phyloP scores from a whole-genome alignment of 257 asterid species.

The Capsicum chinense region DNA sequence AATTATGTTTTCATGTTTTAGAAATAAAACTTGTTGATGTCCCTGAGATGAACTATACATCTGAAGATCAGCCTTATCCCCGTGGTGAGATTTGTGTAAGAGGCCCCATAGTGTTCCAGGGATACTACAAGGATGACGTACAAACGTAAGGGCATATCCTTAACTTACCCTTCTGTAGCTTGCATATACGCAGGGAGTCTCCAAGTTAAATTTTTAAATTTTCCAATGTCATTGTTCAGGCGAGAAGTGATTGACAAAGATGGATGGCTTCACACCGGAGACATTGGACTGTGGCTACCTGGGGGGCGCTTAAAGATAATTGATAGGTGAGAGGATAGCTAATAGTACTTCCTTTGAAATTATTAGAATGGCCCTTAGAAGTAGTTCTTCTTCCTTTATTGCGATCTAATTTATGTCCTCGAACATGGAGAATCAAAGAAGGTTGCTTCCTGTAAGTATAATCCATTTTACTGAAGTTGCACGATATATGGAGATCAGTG shows the following conservation, averaged over 20 bases:
- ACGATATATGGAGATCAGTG: neutral
- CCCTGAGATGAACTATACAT: conserved; percentile 94
- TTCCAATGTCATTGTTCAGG: conserved; percentile 48
- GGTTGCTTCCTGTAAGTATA: neutral
- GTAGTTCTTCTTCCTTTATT: neutral
- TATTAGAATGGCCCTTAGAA: neutral
- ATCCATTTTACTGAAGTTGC: conserved; percentile 8
- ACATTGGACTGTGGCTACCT: conserved; percentile 93
- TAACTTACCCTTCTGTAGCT: conserved; percentile 16
- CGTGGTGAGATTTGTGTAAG: conserved; percentile 98
- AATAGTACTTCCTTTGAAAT: neutral
- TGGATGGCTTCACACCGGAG: conserved; percentile 94
- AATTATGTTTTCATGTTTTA: conserved; percentile 36
- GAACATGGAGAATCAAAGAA: neutral
- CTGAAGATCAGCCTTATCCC: conserved; percentile 88
- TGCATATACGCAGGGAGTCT: conserved; percentile 13
- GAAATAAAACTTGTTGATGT: conserved; percentile 93
- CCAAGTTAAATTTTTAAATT: conserved; percentile 31
- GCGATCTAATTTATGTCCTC: neutral
- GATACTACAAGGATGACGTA: conserved; percentile 85
- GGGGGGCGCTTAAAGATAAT: conserved; percentile 92
- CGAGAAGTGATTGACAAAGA: conserved; percentile 78
- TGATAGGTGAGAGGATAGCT: conserved; percentile 59
- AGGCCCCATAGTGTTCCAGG: conserved; percentile 84
- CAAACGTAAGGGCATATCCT: conserved; percentile 60